Evolutionary conservation across 2,329 filamentous ascomycete species (phyloP).

Genomic region (Fusarium nygamai): DNA sequence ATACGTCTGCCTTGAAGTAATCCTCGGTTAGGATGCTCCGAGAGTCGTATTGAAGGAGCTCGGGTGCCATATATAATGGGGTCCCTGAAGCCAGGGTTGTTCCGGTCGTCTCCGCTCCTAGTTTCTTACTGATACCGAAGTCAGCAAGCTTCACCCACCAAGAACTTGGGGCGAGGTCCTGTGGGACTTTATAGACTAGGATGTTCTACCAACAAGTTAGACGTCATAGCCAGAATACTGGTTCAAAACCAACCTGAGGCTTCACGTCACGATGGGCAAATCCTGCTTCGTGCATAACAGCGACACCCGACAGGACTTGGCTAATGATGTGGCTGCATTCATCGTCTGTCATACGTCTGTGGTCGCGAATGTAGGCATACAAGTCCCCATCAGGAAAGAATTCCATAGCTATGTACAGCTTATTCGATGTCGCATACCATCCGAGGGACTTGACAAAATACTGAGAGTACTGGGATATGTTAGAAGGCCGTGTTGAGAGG

Average conservation of each 20-base stretch:
- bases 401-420: neutral
- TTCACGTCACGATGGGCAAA: neutral
- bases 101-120: too few relatives aligned
- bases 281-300: neutral
- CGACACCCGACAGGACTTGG: neutral
- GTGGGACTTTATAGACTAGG: too few relatives aligned
- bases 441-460: neutral
- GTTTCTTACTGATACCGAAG: too few relatives aligned
- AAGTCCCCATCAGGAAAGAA: neutral
- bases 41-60: too few relatives aligned
- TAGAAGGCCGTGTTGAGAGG: neutral
- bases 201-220: too few relatives aligned
- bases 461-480: neutral
- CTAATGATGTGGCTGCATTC: neutral
- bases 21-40: too few relatives aligned
- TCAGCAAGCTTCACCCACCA: too few relatives aligned
- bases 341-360: fast-evolving
- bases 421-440: neutral
- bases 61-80: too few relatives aligned
- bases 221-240: too few relatives aligned
- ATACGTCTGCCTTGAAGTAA: too few relatives aligned
- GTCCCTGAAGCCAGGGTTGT: too few relatives aligned
- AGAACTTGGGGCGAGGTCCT: too few relatives aligned
- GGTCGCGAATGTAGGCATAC: neutral
- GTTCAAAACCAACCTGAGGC: neutral